Evolutionary conservation across 306 rosid genomes (phyloP).

Genomic region (Hippophae tibetana): DNA sequence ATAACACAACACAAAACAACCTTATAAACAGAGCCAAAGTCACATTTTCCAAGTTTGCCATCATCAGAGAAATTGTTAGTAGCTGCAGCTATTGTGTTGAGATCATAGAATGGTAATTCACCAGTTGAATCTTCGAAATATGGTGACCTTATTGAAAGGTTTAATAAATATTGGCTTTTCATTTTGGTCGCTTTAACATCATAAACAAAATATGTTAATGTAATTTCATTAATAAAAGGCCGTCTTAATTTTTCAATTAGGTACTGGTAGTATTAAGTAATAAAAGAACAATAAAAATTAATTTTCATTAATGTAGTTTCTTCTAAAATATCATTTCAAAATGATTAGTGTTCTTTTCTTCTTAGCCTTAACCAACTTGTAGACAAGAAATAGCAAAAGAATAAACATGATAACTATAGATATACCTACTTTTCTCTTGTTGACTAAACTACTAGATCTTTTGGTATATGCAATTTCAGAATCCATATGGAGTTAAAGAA

Average conservation of each 20-base stretch:
- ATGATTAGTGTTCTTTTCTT: constrained; percentile 6
- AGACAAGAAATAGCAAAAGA: not conserved
- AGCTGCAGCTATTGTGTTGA: constrained; percentile 7
- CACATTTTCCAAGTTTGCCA: constrained; percentile 18
- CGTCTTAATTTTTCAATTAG: too few species aligned
- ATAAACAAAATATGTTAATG: too few species aligned
- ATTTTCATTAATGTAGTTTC: not conserved
- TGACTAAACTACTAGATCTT: not conserved
- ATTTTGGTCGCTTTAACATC: not conserved
- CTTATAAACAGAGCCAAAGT: constrained; percentile 18
- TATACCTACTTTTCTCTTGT: not conserved
- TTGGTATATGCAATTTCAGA: not conserved
- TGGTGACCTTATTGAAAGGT: not conserved
- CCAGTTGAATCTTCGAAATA: not conserved
- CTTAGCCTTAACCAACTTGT: not conserved
- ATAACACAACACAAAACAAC: not conserved
- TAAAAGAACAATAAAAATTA: not conserved
- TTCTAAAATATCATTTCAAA: not conserved
- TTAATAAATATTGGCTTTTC: not conserved
- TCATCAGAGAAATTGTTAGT: constrained; percentile 5
- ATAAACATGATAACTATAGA: not conserved
- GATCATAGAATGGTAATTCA: constrained; percentile 2
- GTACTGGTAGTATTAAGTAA: not conserved
- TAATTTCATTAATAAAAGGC: too few species aligned
- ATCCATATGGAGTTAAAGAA: not conserved